These are phyloP conservation scores for Oryza glumipatula DNA, from an alignment of 176 grass and related monocot genomes.

Conservation along the genomic window DNA sequence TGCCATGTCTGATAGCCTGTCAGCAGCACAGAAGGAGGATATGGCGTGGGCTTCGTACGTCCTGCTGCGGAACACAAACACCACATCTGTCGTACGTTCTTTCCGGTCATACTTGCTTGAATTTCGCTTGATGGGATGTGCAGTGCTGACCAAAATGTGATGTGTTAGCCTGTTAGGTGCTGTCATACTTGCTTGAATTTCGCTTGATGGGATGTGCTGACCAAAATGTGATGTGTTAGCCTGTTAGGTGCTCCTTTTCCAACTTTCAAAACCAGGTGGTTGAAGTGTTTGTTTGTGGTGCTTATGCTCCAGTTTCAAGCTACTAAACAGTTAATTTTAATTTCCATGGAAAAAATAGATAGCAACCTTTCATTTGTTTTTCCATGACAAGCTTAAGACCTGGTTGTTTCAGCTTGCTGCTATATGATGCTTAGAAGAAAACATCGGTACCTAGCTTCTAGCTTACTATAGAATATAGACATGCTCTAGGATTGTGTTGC, in stretches of 20 bases:
- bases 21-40: slow-evolving; percentile 61
- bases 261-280: background rate
- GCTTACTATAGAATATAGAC: slow-evolving; percentile 1
- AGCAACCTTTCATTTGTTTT: background rate
- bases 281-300: background rate
- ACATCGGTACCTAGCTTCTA: background rate
- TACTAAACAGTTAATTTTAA: background rate
- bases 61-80: slow-evolving; percentile 83
- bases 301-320: background rate
- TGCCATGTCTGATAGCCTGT: slow-evolving; percentile 65
- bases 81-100: slow-evolving; percentile 71
- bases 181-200: background rate
- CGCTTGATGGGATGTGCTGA: slow-evolving; percentile 18
- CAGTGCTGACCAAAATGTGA: background rate
- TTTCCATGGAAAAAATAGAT: background rate
- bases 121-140: slow-evolving; percentile 9
- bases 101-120: background rate
- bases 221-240: background rate
- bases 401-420: background rate
- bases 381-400: background rate
- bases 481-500: slow-evolving; percentile 12
- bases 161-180: background rate
- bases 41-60: slow-evolving; percentile 86
- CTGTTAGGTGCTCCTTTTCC: background rate
- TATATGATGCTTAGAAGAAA: background rate